Conservation (phyloP, 2,329 filamentous ascomycete species). For the Cladosporium cucumerinum region DNA sequence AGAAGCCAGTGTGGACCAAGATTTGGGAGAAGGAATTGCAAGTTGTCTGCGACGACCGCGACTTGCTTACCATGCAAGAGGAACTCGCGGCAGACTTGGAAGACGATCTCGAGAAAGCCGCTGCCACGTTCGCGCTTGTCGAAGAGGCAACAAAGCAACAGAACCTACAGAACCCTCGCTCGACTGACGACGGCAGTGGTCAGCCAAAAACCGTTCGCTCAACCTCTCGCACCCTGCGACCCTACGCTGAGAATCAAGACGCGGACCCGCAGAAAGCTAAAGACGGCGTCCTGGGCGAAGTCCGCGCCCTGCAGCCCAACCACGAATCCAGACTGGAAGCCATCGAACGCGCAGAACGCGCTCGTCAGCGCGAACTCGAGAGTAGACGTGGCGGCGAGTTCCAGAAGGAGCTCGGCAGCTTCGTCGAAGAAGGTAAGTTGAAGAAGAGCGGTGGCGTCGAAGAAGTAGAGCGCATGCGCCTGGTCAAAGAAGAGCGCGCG, state of each 20-base stretch:
- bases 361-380: conserved; percentile 80
- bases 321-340: conserved; percentile 91
- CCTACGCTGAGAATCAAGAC: conserved; percentile 42
- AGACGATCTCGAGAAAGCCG: conserved; percentile 92
- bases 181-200: conserved; percentile 17
- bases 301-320: conserved; percentile 88
- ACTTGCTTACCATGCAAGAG: conserved; percentile 93
- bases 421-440: conserved; percentile 84
- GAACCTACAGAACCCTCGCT: conserved; percentile 62
- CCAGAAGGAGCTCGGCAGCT: conserved; percentile 77
- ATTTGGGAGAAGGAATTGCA: conserved; percentile 98
- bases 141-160: conserved; percentile 99
- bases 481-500: conserved; percentile 81
- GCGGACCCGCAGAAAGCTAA: conserved; percentile 78
- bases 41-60: conserved; percentile 90
- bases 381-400: conserved; percentile 71
- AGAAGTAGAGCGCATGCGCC: conserved; percentile 81
- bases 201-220: conserved; percentile 35
- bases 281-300: conserved; percentile 87
- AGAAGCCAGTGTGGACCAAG: conserved; percentile 98
- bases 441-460: conserved; percentile 97
- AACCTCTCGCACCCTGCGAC: conserved; percentile 31
- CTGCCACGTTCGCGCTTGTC: conserved; percentile 88
- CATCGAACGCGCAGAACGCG: conserved; percentile 93
- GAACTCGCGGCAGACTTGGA: conserved; percentile 88